phyloP scores from a whole-genome alignment of 108 stramenopile genomes.

The Ochromonas danica region DNA sequence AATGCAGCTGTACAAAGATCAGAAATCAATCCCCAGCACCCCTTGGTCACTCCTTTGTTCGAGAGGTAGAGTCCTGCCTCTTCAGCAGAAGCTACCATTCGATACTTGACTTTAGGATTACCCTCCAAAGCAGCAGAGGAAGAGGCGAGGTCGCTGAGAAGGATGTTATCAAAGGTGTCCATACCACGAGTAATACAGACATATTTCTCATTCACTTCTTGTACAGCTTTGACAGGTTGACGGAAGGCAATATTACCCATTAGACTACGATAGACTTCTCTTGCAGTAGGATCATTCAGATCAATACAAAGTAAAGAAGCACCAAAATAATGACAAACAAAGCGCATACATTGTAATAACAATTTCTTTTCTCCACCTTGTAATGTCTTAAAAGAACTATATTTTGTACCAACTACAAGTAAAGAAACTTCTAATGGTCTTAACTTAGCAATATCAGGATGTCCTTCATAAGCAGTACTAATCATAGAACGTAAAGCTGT shows the following conservation, averaged over 20 bases:
- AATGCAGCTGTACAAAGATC: no score
- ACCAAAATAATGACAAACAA: conserved; percentile 21
- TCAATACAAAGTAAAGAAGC: not conserved
- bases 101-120: not conserved
- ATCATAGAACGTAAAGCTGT: not conserved
- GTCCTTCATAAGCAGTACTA: not conserved
- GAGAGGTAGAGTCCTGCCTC: not conserved
- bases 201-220: not conserved
- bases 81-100: not conserved
- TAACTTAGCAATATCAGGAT: not conserved
- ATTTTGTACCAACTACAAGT: not conserved
- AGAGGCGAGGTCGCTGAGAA: no score
- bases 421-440: not conserved
- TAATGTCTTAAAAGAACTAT: no score
- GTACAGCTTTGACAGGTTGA: not conserved
- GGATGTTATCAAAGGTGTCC: not conserved
- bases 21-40: no score
- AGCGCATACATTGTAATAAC: not conserved
- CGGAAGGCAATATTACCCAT: not conserved
- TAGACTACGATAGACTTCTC: not conserved
- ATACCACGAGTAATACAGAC: not conserved
- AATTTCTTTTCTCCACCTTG: not conserved
- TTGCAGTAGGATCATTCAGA: not conserved
- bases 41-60: conserved; percentile 6
- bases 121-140: not conserved